These are phyloP conservation scores for Curvularia sp. DNA, from an alignment of 2,329 filamentous ascomycete species.

Conservation along the genomic window DNA sequence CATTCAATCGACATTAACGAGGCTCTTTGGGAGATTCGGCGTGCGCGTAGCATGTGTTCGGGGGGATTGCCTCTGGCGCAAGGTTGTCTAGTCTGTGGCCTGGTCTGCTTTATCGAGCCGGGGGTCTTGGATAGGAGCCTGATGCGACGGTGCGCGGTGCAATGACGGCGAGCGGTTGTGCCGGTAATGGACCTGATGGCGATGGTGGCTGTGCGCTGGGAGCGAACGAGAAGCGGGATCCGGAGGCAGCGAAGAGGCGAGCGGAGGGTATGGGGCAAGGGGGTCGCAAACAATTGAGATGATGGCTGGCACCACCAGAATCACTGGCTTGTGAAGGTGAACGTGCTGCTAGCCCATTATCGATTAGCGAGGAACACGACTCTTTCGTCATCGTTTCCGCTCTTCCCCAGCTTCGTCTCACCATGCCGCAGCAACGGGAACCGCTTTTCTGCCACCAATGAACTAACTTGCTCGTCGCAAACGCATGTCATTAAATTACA, in stretches of 20 bases:
- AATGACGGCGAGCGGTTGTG: conserved; percentile 18
- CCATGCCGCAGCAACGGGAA: conserved; percentile 7
- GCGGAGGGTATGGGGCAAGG: conserved; percentile 12
- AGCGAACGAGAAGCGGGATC: background rate
- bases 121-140: conserved; percentile 35
- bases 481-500: background rate
- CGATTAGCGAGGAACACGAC: conserved; percentile 24
- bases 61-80: conserved; percentile 27
- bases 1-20: conserved; percentile 70
- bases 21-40: conserved; percentile 22
- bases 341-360: conserved; percentile 21
- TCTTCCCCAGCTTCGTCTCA: conserved; percentile 12
- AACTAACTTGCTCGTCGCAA: background rate
- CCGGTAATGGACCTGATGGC: conserved; percentile 5
- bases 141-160: conserved; percentile 15
- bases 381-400: conserved; percentile 31
- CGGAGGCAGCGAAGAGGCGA: conserved; percentile 1
- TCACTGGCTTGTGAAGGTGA: conserved; percentile 38
- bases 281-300: conserved; percentile 18
- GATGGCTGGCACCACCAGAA: conserved; percentile 13
- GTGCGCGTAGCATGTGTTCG: conserved; percentile 40
- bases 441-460: background rate
- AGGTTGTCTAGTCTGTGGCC: conserved; percentile 19
- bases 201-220: conserved; percentile 3
- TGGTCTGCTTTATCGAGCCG: conserved; percentile 9